A percentile compares a stretch with the other conserved stretches of the same genome.
Conservation (phyloP, 2,329 filamentous ascomycete genomes). For the Fonsecaea erecta region DNA sequence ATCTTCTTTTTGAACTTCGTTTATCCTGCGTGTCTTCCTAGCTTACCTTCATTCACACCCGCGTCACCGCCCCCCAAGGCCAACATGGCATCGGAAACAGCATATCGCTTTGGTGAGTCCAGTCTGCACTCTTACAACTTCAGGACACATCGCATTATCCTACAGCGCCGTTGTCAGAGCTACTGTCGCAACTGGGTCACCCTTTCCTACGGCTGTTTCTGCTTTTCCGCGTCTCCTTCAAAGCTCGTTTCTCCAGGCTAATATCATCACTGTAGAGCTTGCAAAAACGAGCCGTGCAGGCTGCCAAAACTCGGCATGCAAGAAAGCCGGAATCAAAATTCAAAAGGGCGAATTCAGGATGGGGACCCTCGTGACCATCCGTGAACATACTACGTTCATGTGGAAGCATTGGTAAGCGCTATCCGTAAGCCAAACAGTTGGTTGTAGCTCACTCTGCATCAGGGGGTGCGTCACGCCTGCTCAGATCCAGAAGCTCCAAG, state of each 20-base stretch:
- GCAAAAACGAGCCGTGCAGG: conserved; percentile 72
- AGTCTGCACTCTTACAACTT: neutral
- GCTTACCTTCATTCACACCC: neutral
- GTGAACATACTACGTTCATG: conserved; percentile 66
- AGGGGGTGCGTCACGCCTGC: conserved; percentile 89
- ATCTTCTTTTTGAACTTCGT: neutral
- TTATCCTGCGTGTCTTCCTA: neutral
- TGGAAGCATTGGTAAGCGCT: conserved; percentile 83
- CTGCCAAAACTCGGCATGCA: conserved; percentile 76
- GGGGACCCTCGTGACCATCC: conserved; percentile 71
- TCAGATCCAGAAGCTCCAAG: conserved; percentile 69
- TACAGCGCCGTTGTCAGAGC: neutral
- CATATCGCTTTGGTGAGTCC: conserved; percentile 31
- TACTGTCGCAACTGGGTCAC: neutral
- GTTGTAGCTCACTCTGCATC: neutral
- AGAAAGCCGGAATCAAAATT: conserved; percentile 71
- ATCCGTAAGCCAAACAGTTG: neutral
- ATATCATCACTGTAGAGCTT: conserved; percentile 61
- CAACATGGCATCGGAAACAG: conserved; percentile 25
- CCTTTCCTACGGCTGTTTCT: neutral
- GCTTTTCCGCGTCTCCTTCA: neutral
- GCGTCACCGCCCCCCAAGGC: neutral
- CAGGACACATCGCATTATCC: neutral
- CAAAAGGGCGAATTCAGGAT: conserved; percentile 77
- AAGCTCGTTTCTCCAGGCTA: neutral